Conservation (phyloP, 1,284 basidiomycete genomes). For the Kwoniella shivajii region DNA sequence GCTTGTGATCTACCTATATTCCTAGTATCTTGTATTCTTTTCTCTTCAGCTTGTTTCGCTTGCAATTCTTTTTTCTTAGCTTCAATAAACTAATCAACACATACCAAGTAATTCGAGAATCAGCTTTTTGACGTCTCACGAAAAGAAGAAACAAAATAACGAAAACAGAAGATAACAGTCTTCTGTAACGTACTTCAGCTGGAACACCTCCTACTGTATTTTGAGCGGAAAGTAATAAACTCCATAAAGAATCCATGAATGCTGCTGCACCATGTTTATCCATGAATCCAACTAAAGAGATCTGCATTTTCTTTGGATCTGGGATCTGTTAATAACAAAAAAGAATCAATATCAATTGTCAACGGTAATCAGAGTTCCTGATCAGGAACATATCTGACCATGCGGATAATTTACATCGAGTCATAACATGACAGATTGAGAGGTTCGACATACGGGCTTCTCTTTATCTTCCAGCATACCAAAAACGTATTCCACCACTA, state of each 20-base stretch:
- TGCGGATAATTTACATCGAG: no score
- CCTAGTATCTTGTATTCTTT: constrained; percentile 11
- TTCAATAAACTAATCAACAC: constrained; percentile 68
- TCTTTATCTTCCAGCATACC: constrained; percentile 84
- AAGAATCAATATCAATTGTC: not conserved
- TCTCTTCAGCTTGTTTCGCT: constrained; percentile 59
- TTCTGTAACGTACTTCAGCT: constrained; percentile 58
- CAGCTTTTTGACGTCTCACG: not conserved
- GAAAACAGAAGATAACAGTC: not conserved
- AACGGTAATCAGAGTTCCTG: no score
- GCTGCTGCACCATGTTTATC: constrained; percentile 64
- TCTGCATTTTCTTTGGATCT: constrained; percentile 94
- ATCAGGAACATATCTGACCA: no score
- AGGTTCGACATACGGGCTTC: constrained; percentile 66
- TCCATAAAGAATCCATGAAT: constrained; percentile 91
- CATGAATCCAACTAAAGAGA: constrained; percentile 89
- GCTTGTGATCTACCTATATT: constrained; percentile 12
- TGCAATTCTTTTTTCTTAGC: constrained; percentile 94
- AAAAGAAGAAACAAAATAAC: not conserved
- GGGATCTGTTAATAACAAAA: constrained; percentile 64
- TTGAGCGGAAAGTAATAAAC: constrained; percentile 85
- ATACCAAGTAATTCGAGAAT: not conserved
- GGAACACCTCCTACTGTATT: constrained; percentile 86
- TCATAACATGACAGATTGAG: not conserved
- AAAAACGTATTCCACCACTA: constrained; percentile 94